Base-by-base conservation (phyloP, 2,329 filamentous ascomycete genomes). In the Xylariaceae sp. region DNA sequence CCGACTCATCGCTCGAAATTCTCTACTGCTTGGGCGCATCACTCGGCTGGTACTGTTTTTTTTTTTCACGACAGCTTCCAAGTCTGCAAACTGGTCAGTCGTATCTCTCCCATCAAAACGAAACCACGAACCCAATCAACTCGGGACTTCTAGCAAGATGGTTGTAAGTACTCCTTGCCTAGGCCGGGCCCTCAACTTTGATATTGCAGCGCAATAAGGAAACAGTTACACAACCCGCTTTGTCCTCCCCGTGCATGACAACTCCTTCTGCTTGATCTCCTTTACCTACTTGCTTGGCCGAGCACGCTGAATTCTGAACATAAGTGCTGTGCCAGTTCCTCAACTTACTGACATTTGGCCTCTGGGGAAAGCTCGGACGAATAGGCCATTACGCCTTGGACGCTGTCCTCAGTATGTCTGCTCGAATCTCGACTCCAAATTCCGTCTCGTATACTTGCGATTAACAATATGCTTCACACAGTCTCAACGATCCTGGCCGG, bases 401-500 rank as follows among this genome's bases (percentile, higher is more conserved):
- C 77, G 93, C 93, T 61, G 91, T 97, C 64, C 85, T 97, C 67
- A 80, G 91, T 94, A 84, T 67, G 88, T 80, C 42, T 39, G 50
- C 43, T 33, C 30, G 47, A 37, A 42, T 27, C 21, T 29, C 18
- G 13, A 58, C 37, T 13, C 27, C 13, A n/a, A 16, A 11, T 18
- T 15, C 13, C 6, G 4, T 32, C 44, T 23, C 37, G 23, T 15
- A 30, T 24, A 40, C 51, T 29, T 35, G 30, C 29, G 21, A 45
- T 21, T 58, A 46, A 59, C 51, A 47, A 43, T 67, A 43, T 50
- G 16, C 66, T 67, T 35, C 67, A 58, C 53, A 8, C 55, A 95
- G 90, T 99, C 73, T 99, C 94, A 68, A 91, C 94, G 60, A 93
- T 97, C 73, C 86, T 99, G 63, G 94, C 94, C 32, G 94, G 94